These are phyloP conservation scores for Globisporangium paroecandrum DNA, from an alignment of 352 stramenopile genomes.

Conservation along the genomic window DNA sequence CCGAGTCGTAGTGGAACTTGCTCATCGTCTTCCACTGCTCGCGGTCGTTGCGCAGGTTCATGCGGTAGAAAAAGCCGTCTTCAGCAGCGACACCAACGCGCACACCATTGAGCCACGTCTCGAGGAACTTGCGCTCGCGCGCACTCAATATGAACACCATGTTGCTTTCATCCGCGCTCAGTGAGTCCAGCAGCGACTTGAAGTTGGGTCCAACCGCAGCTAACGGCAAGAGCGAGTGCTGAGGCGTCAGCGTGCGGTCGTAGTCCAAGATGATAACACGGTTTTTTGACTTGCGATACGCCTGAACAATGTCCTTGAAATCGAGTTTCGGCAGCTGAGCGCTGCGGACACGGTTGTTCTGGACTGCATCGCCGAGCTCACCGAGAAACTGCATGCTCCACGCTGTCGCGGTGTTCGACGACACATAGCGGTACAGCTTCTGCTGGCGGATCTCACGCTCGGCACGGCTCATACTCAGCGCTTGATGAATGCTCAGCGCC, in stretches of 20 bases:
- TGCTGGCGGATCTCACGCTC: constrained; percentile 86
- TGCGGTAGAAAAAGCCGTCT: constrained; percentile 78
- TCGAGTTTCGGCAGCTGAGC: constrained; percentile 62
- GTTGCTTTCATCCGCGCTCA: constrained; percentile 63
- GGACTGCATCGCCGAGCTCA: constrained; percentile 59
- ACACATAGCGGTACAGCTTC: constrained; percentile 89
- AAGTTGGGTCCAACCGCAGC: constrained; percentile 77
- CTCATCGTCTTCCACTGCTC: constrained; percentile 84
- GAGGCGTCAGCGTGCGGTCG: constrained; percentile 76
- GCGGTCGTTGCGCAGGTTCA: constrained; percentile 66
- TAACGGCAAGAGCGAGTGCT: constrained; percentile 75
- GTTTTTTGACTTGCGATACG: constrained; percentile 69
- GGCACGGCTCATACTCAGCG: constrained; percentile 77
- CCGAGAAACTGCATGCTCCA: constrained; percentile 84
- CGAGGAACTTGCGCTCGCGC: constrained; percentile 85
- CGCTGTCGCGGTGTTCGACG: constrained; percentile 74
- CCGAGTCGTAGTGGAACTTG: constrained; percentile 76
- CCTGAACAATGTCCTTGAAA: constrained; percentile 45
- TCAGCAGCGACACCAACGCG: constrained; percentile 71
- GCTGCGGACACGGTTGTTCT: constrained; percentile 51
- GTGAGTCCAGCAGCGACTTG: constrained; percentile 66
- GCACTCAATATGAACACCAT: constrained; percentile 76
- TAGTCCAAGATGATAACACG: constrained; percentile 89
- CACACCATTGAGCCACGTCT: constrained; percentile 82
- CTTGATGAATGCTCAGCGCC: constrained; percentile 75